Percentiles rank a stretch among this genome's conserved stretches.
phyloP scores from a whole-genome alignment of 2,329 filamentous ascomycete species.

The Ophiocordyceps camponoti-saundersi region DNA sequence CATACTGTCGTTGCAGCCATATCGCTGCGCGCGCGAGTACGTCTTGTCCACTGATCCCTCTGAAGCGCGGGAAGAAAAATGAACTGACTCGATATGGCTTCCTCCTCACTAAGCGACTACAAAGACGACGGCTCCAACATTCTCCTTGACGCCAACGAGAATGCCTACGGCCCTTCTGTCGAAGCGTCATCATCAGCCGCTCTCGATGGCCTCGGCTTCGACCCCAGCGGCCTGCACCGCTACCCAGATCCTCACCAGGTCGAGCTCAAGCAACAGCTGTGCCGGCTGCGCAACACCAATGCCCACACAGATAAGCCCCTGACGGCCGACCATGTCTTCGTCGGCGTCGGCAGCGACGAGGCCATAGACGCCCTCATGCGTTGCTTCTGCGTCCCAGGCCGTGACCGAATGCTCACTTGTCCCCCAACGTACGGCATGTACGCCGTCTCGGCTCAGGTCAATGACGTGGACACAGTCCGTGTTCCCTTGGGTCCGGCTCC shows the following conservation, averaged over 20 bases:
- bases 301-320: constrained; percentile 59
- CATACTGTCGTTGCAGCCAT: constrained; percentile 60
- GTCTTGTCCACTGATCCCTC: neutral
- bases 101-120: constrained; percentile 65
- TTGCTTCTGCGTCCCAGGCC: constrained; percentile 77
- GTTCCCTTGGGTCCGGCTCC: constrained; percentile 64
- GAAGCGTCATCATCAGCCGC: constrained; percentile 21
- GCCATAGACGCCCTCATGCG: constrained; percentile 88
- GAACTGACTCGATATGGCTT: neutral
- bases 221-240: constrained; percentile 71
- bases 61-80: neutral
- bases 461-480: constrained; percentile 74
- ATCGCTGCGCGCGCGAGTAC: constrained; percentile 68
- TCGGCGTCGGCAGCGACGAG: constrained; percentile 92
- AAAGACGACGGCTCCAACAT: constrained; percentile 95
- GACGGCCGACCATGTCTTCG: constrained; percentile 71
- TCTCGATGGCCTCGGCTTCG: constrained; percentile 26
- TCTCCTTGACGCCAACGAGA: constrained; percentile 94
- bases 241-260: constrained; percentile 94
- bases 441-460: constrained; percentile 80
- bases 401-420: constrained; percentile 83
- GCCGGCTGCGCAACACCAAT: constrained; percentile 73
- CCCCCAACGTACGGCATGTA: constrained; percentile 99
- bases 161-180: constrained; percentile 78
- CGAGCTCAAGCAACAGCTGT: constrained; percentile 73